phyloP scores from a whole-genome alignment of 106 monocot genomes.

The Platanthera zijinensis region DNA sequence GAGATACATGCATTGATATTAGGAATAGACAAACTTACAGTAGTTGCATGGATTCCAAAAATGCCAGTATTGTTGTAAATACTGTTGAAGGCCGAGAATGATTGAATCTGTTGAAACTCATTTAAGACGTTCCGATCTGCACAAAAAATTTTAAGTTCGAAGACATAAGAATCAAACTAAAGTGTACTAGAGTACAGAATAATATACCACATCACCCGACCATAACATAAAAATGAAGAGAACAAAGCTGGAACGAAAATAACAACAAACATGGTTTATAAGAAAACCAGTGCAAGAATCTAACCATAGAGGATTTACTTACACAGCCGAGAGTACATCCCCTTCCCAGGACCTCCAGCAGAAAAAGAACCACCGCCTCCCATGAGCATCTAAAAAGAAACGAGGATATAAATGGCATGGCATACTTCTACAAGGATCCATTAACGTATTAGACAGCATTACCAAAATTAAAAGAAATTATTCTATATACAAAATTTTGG shows the following conservation, averaged over 20 bases:
- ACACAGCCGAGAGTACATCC: slow-evolving; percentile 89
- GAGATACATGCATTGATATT: background rate
- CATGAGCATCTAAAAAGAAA: slow-evolving; percentile 69
- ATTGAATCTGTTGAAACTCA: slow-evolving; percentile 60
- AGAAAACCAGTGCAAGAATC: background rate
- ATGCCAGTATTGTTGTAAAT: slow-evolving; percentile 81
- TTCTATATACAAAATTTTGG: background rate
- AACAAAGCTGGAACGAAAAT: background rate
- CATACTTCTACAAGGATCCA: background rate
- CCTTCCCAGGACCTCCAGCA: slow-evolving; percentile 90
- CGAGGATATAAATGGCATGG: slow-evolving; percentile 1
- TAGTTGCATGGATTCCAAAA: slow-evolving; percentile 79
- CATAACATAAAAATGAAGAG: background rate
- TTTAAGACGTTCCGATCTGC: slow-evolving; percentile 66
- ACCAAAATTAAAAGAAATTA: background rate
- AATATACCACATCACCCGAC: background rate
- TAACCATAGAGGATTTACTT: slow-evolving; percentile 15
- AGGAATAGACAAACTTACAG: slow-evolving; percentile 34
- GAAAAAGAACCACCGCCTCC: slow-evolving; percentile 93
- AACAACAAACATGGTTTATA: background rate
- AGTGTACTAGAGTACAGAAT: background rate
- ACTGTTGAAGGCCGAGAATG: slow-evolving; percentile 81
- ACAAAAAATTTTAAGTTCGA: slow-evolving; percentile 2
- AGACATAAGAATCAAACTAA: slow-evolving; percentile 5
- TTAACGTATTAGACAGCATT: background rate